phyloP scores from a whole-genome alignment of 148 eudicot genomes.

The Vaccinium macrocarpon region DNA sequence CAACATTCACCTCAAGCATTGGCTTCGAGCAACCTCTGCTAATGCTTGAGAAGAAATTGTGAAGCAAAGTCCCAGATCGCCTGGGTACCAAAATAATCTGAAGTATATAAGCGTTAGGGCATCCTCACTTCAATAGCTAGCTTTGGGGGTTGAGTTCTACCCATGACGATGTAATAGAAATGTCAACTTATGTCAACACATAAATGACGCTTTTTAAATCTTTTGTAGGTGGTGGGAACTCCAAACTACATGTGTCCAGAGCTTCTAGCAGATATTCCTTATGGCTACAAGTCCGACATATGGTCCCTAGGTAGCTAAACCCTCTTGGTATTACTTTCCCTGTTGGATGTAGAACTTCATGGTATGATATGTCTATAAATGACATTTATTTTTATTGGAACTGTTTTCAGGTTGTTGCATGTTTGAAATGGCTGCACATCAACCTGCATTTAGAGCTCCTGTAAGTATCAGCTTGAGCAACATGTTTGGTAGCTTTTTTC shows the following conservation, averaged over 20 bases:
- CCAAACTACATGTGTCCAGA: constrained; percentile 94
- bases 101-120: no score
- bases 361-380: not conserved
- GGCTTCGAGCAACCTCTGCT: not conserved
- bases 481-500: not conserved
- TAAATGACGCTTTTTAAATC: not conserved
- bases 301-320: constrained; percentile 77
- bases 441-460: constrained; percentile 81
- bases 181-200: not conserved
- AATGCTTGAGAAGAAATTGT: not conserved
- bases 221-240: constrained; percentile 63
- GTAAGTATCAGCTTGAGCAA: constrained; percentile 42
- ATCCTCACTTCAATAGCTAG: no score
- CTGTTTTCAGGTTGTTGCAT: constrained; percentile 76
- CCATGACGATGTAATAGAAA: no score
- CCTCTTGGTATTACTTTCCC: not conserved
- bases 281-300: constrained; percentile 88
- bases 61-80: no score
- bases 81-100: no score
- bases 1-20: no score
- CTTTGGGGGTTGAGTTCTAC: no score
- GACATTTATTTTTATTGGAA: not conserved
- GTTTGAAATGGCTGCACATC: constrained; percentile 97
- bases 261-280: constrained; percentile 75
- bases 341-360: not conserved